Evolutionary conservation across 1,139 yeast species (phyloP), one percentile per base, ranked within the genome.

Genomic region (Protomyces gravidus): DNA sequence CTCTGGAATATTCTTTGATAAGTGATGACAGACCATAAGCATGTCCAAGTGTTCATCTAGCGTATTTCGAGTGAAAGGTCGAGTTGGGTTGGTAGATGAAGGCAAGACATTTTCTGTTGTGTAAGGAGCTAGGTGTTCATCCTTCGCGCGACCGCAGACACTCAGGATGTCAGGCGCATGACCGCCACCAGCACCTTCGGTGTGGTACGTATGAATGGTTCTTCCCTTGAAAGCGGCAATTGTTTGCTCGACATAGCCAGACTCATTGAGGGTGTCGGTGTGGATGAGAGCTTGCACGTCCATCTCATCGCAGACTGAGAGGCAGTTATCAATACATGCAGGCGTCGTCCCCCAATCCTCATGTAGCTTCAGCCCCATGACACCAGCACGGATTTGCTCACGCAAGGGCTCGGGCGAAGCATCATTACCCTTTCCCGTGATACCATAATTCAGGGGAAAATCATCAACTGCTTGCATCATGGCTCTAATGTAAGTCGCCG

Each of bases 291-390:
- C 61, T 42, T 61, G 63, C 6, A 61, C 59, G 32, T 61, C 63
- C 61, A 50, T 60, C 26, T 61, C 63, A 27, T 61, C 63, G 45
- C 63, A 61, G 27, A 61, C 55, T 5, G 42, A 26, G 19, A 61
- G 46, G 39, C 63, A 61, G 17, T 36, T 47, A 27, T 61, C 61
- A 23, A 61, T 61, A 9, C 55, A 59, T 5, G 63, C 61, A 2
- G 63, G 63, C 11, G 63, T 61, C n/a, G 61, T 51, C 32, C 63
- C 63, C 63, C 63, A 61, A 25, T 61, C 63, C 30, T 61, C 63
- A 27, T 61, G 63, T 5, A 61, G 49, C 27, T 61, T 61, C 33
- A 61, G 50, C 5, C 63, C 63, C 15, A 57, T 50, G 25, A 52
- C 53, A 13, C 63, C 63, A 13, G 63, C 63, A 15, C 48, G 50